A percentile compares a stretch with the other conserved stretches of the same genome.
phyloP scores from a whole-genome alignment of 139 green algal species.

The Chlorella sp. region DNA sequence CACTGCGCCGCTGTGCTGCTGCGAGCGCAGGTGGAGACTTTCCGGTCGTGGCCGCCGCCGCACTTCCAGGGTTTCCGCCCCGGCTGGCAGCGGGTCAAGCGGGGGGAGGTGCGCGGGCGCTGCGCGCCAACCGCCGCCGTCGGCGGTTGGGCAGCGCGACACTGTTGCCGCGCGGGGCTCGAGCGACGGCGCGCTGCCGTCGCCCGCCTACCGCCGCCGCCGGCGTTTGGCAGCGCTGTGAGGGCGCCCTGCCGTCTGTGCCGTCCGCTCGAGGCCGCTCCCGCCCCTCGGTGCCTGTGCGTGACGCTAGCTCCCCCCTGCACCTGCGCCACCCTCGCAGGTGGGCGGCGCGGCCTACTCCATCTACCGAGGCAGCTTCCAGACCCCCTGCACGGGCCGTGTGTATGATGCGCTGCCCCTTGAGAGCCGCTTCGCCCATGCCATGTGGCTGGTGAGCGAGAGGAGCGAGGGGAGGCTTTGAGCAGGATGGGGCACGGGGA shows the following conservation, averaged over 20 bases:
- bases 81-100: neutral
- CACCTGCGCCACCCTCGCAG: no score
- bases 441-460: slow-evolving; percentile 23
- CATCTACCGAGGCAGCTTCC: slow-evolving; percentile 62
- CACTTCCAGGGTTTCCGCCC: slow-evolving; percentile 35
- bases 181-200: neutral
- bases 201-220: neutral
- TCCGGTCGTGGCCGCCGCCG: slow-evolving; percentile 41
- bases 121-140: slow-evolving; percentile 1
- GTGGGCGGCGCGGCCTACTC: no score
- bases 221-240: neutral
- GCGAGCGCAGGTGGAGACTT: neutral
- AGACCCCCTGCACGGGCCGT: slow-evolving; percentile 56
- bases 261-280: no score
- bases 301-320: no score
- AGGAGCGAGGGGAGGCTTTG: no score
- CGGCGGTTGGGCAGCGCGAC: neutral
- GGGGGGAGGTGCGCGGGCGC: neutral
- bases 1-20: no score
- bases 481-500: no score
- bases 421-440: slow-evolving; percentile 56
- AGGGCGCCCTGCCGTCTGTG: neutral
- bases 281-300: no score
- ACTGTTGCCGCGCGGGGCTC: neutral
- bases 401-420: slow-evolving; percentile 70